These are phyloP conservation scores for Inosperma sp. DNA, from an alignment of 768 basidiomycete species.

Conservation along the genomic window DNA sequence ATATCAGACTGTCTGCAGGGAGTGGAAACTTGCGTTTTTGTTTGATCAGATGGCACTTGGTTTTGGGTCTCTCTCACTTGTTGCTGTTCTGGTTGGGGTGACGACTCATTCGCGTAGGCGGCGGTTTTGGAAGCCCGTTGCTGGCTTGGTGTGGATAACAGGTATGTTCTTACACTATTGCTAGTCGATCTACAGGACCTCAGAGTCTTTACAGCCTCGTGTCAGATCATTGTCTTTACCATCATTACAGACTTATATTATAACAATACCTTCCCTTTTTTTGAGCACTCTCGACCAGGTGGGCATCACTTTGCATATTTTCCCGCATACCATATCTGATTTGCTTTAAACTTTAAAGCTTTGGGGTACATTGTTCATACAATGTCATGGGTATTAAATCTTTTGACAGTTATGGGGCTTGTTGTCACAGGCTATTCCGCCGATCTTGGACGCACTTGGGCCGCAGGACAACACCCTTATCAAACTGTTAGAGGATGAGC, in stretches of 20 bases:
- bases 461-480: constrained; percentile 72
- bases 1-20: constrained; percentile 55
- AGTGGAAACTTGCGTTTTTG: constrained; percentile 71
- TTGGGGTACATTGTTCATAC: constrained; percentile 54
- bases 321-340: not conserved
- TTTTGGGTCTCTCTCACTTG: constrained; percentile 54
- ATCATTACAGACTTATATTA: constrained; percentile 61
- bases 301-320: constrained; percentile 17
- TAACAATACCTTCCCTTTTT: constrained; percentile 41
- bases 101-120: constrained; percentile 69
- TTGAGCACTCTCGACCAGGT: constrained; percentile 61
- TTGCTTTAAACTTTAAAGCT: constrained; percentile 36
- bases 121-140: constrained; percentile 73
- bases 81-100: constrained; percentile 60
- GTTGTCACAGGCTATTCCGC: constrained; percentile 61
- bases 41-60: constrained; percentile 59
- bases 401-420: constrained; percentile 50
- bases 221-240: constrained; percentile 57
- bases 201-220: constrained; percentile 39
- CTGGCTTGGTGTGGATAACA: constrained; percentile 58
- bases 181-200: not conserved
- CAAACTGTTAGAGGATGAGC: constrained; percentile 29
- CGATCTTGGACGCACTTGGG: constrained; percentile 62
- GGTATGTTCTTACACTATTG: constrained; percentile 33
- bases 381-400: constrained; percentile 55